These are phyloP conservation scores for Podila epigama DNA, from an alignment of 192 early-diverging fungal genomes.

Conservation along the genomic window DNA sequence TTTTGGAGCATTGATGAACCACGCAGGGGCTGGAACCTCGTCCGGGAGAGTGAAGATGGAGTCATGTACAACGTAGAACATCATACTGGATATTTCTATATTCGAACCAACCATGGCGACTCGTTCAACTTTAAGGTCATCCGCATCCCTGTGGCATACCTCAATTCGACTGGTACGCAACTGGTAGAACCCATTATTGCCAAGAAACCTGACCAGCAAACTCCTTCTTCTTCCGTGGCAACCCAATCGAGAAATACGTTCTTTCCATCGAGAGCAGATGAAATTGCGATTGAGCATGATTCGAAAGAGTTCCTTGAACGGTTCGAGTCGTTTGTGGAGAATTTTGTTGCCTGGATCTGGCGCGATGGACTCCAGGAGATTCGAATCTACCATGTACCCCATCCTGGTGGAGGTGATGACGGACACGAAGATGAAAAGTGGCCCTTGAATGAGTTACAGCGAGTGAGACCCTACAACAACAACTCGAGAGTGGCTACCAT, in stretches of 20 bases:
- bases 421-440: background rate
- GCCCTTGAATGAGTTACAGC: slow-evolving; percentile 10
- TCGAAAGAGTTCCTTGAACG: slow-evolving; percentile 16
- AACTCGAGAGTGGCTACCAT: slow-evolving; percentile 9
- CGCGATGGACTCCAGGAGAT: slow-evolving; percentile 28
- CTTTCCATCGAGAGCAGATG: background rate
- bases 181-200: background rate
- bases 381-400: slow-evolving; percentile 27
- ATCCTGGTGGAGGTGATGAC: background rate
- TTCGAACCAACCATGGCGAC: slow-evolving; percentile 23
- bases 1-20: slow-evolving; percentile 22
- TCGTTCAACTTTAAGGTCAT: slow-evolving; percentile 29
- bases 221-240: no score
- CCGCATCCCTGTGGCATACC: slow-evolving; percentile 16
- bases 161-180: background rate
- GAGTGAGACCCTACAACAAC: slow-evolving; percentile 25
- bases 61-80: slow-evolving; percentile 41
- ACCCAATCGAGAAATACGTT: background rate
- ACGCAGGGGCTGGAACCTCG: slow-evolving; percentile 22
- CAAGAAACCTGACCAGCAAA: background rate
- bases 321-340: slow-evolving; percentile 38
- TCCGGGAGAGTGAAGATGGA: slow-evolving; percentile 14
- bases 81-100: slow-evolving; percentile 39
- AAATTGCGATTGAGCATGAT: slow-evolving; percentile 18
- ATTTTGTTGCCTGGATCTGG: slow-evolving; percentile 41